Evolutionary conservation across 1,139 yeast species (phyloP), one percentile per base, ranked within the genome.

Genomic region (Yamadazyma jaroonii): DNA sequence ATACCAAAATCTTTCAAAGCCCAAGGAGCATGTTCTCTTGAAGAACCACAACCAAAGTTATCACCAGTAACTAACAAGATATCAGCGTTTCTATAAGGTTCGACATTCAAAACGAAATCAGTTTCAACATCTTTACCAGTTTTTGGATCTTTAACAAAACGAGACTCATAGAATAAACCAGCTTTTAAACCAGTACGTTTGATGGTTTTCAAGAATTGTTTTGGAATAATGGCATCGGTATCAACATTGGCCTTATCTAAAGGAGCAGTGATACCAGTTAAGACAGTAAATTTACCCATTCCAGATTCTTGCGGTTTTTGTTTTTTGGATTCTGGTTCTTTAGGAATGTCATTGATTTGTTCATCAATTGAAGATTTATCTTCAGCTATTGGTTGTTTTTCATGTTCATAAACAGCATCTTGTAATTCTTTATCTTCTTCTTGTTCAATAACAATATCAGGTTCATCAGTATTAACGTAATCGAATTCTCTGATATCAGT

Each of bases 11-110:
- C 98, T 56, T 88, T 90, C 49, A 92, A 76, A 3, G 98, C 98
- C 98, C 98, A 92, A 42, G 98, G 97, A 17, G 98, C 98, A 56
- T 92, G 98, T 64, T 92, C 98, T 75, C 98, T 87, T 5, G 97
- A 89, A 30, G 97, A 90, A 54, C 98, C 98, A 72, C 98, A 92
- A 48, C 98, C 98, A 60, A 92, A 92, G 71, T 92, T 92, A 61
- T 87, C 95, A 61, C 98, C 98, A 35, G 95, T 82, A 45, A 90
- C 96, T 49, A 90, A 84, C 50, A 92, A 72, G 49, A 90, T 82
- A 63, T 85, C 82, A 17, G 97, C 83, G 30, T 74, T 58, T 52
- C 82, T 78, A 73, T 81, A 90, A 38, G 96, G 96, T 40, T 76
- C 84, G 38, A 79, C 85, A 60, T 92, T 92, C 53, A 92, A 77